phyloP scores from a whole-genome alignment of 371 early-diverging fungal species.

The Mucor mucedo region DNA sequence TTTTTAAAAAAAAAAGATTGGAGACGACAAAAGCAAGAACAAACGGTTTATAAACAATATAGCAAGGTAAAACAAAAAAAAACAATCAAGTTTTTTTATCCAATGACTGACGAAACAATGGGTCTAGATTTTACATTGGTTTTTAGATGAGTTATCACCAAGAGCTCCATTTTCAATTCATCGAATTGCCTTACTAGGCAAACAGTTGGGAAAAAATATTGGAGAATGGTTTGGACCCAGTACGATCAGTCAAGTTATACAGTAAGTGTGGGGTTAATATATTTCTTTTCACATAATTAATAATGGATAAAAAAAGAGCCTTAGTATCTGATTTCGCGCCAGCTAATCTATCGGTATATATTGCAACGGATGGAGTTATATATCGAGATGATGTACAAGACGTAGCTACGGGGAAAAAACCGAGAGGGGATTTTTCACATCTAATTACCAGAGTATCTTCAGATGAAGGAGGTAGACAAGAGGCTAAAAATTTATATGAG shows the following conservation, averaged over 20 bases:
- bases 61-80: constrained; percentile 40
- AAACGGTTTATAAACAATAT: constrained; percentile 47
- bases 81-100: background rate
- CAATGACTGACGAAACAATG: background rate
- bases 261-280: constrained; percentile 51
- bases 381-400: constrained; percentile 66
- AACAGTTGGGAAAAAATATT: constrained; percentile 84
- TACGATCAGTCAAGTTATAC: constrained; percentile 89
- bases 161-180: constrained; percentile 91
- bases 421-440: constrained; percentile 43
- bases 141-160: constrained; percentile 80
- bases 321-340: constrained; percentile 69
- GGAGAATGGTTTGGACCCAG: constrained; percentile 98
- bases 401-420: constrained; percentile 43
- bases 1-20: constrained; percentile 36
- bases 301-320: constrained; percentile 49
- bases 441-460: constrained; percentile 8
- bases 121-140: constrained; percentile 76
- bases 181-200: constrained; percentile 84
- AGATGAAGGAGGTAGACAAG: constrained; percentile 27
- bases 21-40: constrained; percentile 48
- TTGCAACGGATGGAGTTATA: constrained; percentile 77
- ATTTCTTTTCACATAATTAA: too few relatives aligned
- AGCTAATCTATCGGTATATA: constrained; percentile 68
- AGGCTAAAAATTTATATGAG: constrained; percentile 42